Evolutionary conservation across 2,329 filamentous ascomycete genomes (phyloP), one percentile per base, ranked within the genome.

Genomic region (Clarireedia paspali): DNA sequence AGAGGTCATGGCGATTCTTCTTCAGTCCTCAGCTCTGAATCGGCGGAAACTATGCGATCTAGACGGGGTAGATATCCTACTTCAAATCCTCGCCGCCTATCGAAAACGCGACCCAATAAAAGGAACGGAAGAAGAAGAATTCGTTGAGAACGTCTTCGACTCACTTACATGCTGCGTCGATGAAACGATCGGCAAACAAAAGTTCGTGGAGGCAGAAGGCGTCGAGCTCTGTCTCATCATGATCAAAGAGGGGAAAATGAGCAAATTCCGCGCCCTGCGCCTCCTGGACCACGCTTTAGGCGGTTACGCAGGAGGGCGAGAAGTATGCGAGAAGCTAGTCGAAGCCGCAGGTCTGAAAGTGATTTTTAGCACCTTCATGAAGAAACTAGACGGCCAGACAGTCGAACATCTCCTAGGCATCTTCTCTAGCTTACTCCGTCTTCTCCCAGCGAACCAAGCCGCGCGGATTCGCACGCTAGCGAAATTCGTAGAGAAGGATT

Each of bases 401-500:
- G 82, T 82, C 0, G 90, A 95, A 66, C 91, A 96, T 68, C 74
- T 97, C 0, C 76, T 97, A 6, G 86, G 88, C 7, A 87, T 97
- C 9, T 91, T 97, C 60, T 82, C 88, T 0, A 89, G 88, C 0
- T 79, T 99, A 69, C 77, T 99, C 1, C 85, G 91, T 24, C 78
- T 85, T 4, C 72, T 99, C 1, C 91, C 91, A 0, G 88, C 84
- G 15, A 83, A 89, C 34, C 91, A 89, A 1, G 77, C 89, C 0
- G 79, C 85, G 34, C 82, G 94, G 5, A 95, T 97, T 63, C 83
- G 94, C 4, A 81, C 87, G 0, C 78, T 97, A 4, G 92, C 91
- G 48, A 99, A 99, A 68, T 97, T 97, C 66, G 87, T 96, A 17
- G 94, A 99, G 70, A 95, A 90, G 68, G 85, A 96, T 62, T 96